Percentiles rank a stretch among this genome's conserved stretches.
Evolutionary conservation across 225 moss, liverwort and hornwort species (phyloP).

Genomic region (Pseudisothecium myosuroides): DNA sequence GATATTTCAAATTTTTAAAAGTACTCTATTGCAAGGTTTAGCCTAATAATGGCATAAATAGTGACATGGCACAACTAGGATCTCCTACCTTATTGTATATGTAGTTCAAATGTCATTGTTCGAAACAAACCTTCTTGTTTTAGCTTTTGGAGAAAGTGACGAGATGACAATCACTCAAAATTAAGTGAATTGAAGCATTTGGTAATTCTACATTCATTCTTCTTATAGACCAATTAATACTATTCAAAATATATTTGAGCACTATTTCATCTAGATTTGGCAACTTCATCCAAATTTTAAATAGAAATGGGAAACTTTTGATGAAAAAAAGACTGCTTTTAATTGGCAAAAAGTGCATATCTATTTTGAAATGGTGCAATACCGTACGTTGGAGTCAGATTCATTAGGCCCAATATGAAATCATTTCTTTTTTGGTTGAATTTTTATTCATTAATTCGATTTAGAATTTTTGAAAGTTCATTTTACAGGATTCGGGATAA

Average conservation of each 20-base stretch:
- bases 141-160: background rate
- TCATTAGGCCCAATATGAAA: too few species aligned
- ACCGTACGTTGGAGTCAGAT: too few species aligned
- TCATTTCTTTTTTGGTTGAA: too few species aligned
- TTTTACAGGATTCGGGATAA: too few species aligned
- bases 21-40: rapidly evolving
- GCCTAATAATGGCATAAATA: background rate
- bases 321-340: too few species aligned
- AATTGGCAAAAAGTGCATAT: background rate
- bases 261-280: background rate
- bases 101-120: background rate
- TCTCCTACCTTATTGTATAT: rapidly evolving
- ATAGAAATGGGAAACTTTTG: background rate
- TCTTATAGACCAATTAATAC: background rate
- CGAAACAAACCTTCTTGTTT: rapidly evolving
- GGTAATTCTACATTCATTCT: background rate
- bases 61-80: background rate
- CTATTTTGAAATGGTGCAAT: background rate
- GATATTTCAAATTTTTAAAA: background rate
- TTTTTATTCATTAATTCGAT: too few species aligned
- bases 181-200: background rate
- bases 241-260: background rate
- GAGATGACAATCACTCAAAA: background rate
- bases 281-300: too few species aligned
- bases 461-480: too few species aligned